These are phyloP conservation scores for Kodamaea kakaduensis DNA, from an alignment of 805 yeast species.

Conservation along the genomic window DNA sequence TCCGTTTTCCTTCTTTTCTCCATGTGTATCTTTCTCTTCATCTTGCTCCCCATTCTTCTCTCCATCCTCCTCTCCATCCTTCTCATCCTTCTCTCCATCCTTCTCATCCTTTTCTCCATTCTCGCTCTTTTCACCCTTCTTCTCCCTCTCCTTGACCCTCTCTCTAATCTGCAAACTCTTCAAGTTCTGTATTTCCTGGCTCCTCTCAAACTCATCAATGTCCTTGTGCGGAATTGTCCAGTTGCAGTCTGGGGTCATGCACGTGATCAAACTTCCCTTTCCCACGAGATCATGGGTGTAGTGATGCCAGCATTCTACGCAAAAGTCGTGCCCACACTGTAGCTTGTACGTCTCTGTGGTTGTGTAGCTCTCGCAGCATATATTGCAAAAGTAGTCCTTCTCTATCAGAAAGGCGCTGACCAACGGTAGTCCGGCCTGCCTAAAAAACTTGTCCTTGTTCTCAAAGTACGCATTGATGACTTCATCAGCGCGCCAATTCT, in stretches of 20 bases:
- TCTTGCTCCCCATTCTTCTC: too few species aligned
- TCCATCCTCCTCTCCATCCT: not conserved
- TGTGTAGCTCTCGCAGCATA: slow-evolving; percentile 65
- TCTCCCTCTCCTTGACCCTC: too few species aligned
- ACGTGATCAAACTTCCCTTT: slow-evolving; percentile 49
- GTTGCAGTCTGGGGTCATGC: slow-evolving; percentile 60
- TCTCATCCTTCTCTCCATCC: too few species aligned
- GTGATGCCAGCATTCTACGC: slow-evolving; percentile 61
- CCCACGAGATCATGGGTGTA: slow-evolving; percentile 49
- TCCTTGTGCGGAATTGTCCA: slow-evolving; percentile 42
- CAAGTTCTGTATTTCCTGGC: slow-evolving; percentile 8
- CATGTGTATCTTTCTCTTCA: too few species aligned
- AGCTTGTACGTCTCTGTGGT: slow-evolving; percentile 41
- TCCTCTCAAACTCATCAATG: slow-evolving; percentile 19
- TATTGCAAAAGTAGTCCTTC: slow-evolving; percentile 45
- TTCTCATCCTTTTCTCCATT: too few species aligned
- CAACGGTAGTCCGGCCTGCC: slow-evolving; percentile 26
- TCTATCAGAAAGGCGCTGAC: slow-evolving; percentile 11
- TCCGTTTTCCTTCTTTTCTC: not conserved
- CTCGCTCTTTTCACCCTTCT: too few species aligned
- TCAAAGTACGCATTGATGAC: slow-evolving; percentile 36
- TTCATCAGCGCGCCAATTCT: slow-evolving; percentile 39
- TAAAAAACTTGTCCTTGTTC: slow-evolving; percentile 21
- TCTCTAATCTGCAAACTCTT: slow-evolving; percentile 5
- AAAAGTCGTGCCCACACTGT: slow-evolving; percentile 68